Base-by-base conservation (phyloP, 2,329 filamentous ascomycete genomes). In the Rhexocercosporidium sp. region DNA sequence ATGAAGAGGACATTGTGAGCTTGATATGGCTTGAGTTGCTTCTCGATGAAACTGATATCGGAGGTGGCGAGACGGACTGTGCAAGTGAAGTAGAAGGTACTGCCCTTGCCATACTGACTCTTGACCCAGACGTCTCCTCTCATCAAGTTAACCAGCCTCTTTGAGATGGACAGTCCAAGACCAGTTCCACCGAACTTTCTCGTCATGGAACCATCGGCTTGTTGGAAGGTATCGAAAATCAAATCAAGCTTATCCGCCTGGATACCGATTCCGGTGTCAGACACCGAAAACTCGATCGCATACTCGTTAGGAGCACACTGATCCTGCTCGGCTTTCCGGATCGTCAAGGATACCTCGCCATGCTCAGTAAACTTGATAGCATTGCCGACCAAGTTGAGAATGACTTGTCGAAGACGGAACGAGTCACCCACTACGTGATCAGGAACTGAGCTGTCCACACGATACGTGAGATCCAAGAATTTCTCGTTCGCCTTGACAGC, bases 311-410 rank as follows among this genome's bases (percentile, higher is more conserved):
- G 83, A 14, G 85, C 85, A 74, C 88, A 91, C 49, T 88, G 84
- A 57, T 90, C 86, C 57, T 89, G 85, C 69, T 88, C 84, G 34
- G 92, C 84, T 80, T 89, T 85, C 75, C 90, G 89, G 74, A 98
- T 97, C n/a, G 92, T 94, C 62, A 98, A 88, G 79, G 94, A 96
- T 75, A 99, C 96, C 79, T 97, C 94, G 69, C 96, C 96, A 75
- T 96, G 91, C 79, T 98, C 95, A 3, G 96, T 98, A 79, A 99
- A 99, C 78, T 99, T 99, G 84, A 99, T 97, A 64, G 96, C 95
- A 76, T 99, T 99, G 77, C 96, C 96, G 63, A 98, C 95, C 65
- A 99, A 84, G 80, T 99, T 99, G 66, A 98, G 86, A 70, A 98
- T 97, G 74, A 99, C 97, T 81, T 99, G 96, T 70, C 95, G 90